phyloP scores from a whole-genome alignment of 202 grass and related monocot species.

The Zizania palustris region DNA sequence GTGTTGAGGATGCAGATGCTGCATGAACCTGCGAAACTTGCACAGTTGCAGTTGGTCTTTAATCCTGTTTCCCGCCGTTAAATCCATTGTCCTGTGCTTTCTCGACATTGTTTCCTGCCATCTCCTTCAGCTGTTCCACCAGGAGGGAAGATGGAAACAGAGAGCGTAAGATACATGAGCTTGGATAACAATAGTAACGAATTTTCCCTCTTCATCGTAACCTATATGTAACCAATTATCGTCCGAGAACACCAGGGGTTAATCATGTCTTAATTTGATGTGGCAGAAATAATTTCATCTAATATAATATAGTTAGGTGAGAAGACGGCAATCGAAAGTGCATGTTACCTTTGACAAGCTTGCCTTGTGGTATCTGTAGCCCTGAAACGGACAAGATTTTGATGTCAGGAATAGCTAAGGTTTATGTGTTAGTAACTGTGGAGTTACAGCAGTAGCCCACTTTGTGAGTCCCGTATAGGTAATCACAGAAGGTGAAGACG shows the following conservation, averaged over 20 bases:
- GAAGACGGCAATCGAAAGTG: not conserved
- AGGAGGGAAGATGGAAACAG: not conserved
- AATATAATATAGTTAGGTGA: not conserved
- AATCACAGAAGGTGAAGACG: constrained; percentile 59
- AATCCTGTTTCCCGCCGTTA: not conserved
- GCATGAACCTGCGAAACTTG: not conserved
- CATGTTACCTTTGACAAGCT: constrained; percentile 50
- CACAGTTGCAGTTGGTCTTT: not conserved
- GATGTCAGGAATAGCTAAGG: not conserved
- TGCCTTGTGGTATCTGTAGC: constrained; percentile 56
- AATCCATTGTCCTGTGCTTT: not conserved
- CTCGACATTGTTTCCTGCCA: not conserved
- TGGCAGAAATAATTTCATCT: not conserved
- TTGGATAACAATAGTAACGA: not conserved
- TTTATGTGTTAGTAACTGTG: not conserved
- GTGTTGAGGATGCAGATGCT: not conserved
- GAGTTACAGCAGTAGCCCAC: not conserved
- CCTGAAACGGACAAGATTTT: constrained; percentile 18
- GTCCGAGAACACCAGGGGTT: too few relatives aligned
- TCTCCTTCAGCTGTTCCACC: not conserved
- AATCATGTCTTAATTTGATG: not conserved
- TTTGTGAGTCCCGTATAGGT: constrained; percentile 57
- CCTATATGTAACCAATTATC: too few relatives aligned
- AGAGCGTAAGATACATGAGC: not conserved
- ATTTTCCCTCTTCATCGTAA: too few relatives aligned